Evolutionary conservation across 148 eudicot species (phyloP), one percentile per base, ranked within the genome.

Genomic region (Simmondsia chinensis): DNA sequence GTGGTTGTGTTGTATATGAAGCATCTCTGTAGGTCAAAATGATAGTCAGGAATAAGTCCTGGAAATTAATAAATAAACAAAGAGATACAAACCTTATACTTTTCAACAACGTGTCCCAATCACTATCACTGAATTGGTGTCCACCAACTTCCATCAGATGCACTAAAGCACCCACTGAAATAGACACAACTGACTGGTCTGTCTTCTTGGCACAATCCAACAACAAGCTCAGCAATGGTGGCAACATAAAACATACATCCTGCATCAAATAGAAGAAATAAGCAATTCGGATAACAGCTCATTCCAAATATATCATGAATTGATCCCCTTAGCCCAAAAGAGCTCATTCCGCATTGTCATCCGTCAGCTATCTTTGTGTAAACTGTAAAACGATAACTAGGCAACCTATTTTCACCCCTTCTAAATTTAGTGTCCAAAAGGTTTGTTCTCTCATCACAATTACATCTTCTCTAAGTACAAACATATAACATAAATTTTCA

Each of bases 121-220:
- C 99, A 46, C 49, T 61, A 35, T 79, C 88, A 52, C 85, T 82
- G 70, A 91, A 91, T 55, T 91, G 99, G 73, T 82, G 99, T 56
- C 99, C 99, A 34, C 99, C 99, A 59, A 91, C 99, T 76, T 91
- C 95, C 20, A 82, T 79, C 48, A 91, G 94, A 71, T 91, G 95
- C 52, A 91, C 88, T 60, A 91, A 60, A 25, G 99, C 99, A 54
- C 94, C 99, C 65, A 91, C 66, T 39, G 99, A 88, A 40, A 91
- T 69, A 59, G 99, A 82, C 50, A 77, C 94, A 47, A 91, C 99
- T 2, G 99, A 74, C 59, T 91, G 99, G 63, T 91, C 95, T 8
- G 95, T 68, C 66, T 79, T 79, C 60, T 85, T 85, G 49, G 99
- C 95, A 48, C 99, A 91, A 74, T 91, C 95, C 71, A 91, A 65